phyloP scores from a whole-genome alignment of 345 rosid species.

The Populus euphratica region DNA sequence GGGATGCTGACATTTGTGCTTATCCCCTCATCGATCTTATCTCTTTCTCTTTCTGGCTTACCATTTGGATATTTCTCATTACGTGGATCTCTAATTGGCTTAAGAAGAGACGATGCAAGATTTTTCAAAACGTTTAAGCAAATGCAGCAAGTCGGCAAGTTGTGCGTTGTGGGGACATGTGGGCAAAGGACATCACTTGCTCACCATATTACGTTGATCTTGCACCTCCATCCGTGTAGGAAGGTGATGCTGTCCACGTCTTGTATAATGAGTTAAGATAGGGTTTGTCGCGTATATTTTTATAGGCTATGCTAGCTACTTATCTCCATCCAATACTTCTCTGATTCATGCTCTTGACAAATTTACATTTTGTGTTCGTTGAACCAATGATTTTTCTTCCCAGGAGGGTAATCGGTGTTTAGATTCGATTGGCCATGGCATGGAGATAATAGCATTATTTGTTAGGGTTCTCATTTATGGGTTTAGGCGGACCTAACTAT shows the following conservation, averaged over 20 bases:
- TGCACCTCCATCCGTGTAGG: background rate
- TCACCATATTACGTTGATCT: background rate
- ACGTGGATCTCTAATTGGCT: background rate
- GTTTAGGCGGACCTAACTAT: no score
- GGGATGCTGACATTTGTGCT: slow-evolving; percentile 38
- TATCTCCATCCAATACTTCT: no score
- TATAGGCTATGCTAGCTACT: no score
- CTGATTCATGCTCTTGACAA: no score
- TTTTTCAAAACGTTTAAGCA: background rate
- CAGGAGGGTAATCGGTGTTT: no score
- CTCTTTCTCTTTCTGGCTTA: background rate
- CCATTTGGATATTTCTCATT: background rate
- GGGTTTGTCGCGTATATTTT: no score
- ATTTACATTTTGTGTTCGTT: no score
- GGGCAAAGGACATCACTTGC: background rate
- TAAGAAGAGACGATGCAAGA: no score
- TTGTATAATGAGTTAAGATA: background rate
- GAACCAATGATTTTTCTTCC: no score
- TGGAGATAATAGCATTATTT: no score
- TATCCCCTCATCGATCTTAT: slow-evolving; percentile 41
- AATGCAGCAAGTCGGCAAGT: background rate
- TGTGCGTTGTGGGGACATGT: background rate
- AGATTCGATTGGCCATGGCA: no score
- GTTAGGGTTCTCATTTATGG: no score
- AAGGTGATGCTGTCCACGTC: background rate